A percentile compares a stretch with the other conserved stretches of the same genome.
These are phyloP conservation scores for Sclerotinia nivalis DNA, from an alignment of 2,329 filamentous ascomycete species.

Conservation along the genomic window DNA sequence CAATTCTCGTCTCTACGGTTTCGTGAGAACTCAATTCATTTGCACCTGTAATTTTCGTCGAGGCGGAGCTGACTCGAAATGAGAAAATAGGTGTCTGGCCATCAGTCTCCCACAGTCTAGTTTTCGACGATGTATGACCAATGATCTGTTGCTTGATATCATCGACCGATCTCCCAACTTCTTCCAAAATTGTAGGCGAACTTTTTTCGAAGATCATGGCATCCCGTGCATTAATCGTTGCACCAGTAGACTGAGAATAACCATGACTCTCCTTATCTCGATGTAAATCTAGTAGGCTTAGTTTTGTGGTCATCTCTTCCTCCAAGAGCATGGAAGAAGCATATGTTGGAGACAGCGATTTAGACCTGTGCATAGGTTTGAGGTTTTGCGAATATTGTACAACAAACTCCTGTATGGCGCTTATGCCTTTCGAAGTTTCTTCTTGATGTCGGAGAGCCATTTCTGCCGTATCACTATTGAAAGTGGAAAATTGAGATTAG, in stretches of 20 bases:
- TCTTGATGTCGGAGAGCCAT: slow-evolving; percentile 2
- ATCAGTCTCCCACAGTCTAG: not conserved
- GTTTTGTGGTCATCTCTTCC: not conserved
- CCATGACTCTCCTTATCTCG: not conserved
- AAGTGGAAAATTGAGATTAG: not conserved
- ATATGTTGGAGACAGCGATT: not conserved
- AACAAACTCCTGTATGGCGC: not conserved
- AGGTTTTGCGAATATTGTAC: not conserved
- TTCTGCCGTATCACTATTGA: slow-evolving; percentile 3
- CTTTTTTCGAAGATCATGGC: no score
- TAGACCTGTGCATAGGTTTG: no score
- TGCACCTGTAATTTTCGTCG: not conserved
- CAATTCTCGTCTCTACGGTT: not conserved
- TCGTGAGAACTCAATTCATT: not conserved
- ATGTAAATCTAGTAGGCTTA: not conserved
- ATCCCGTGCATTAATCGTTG: not conserved
- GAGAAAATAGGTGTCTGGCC: slow-evolving; percentile 5
- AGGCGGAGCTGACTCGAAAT: not conserved
- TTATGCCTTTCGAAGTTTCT: slow-evolving; percentile 8
- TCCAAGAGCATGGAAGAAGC: not conserved
- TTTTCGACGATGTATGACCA: not conserved
- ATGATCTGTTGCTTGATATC: not conserved
- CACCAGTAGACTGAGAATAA: not conserved
- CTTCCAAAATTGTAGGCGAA: not conserved
- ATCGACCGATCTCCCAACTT: not conserved